Evolutionary conservation across 2,329 filamentous ascomycete species (phyloP).

Genomic region (Scedosporium boydii): DNA sequence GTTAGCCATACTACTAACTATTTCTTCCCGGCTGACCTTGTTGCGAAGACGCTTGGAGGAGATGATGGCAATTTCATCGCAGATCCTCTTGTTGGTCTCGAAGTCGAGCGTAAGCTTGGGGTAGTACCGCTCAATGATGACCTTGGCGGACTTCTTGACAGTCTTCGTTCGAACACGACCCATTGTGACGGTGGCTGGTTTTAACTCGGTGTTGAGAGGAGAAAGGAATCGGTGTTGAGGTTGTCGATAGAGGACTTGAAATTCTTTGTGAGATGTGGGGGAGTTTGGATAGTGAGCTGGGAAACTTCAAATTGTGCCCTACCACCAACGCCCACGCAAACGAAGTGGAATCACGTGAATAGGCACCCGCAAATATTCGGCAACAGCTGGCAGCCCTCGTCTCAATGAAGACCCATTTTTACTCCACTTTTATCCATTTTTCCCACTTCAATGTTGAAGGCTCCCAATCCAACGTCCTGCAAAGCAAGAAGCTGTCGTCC

Average conservation of each 20-base stretch:
- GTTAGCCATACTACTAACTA: not conserved
- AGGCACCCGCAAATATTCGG: no score
- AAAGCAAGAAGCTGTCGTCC: no score
- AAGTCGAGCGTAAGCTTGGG: conserved; percentile 98
- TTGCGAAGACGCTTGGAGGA: conserved; percentile 98
- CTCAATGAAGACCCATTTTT: no score
- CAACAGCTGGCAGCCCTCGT: no score
- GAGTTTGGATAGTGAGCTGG: not conserved
- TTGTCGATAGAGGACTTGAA: not conserved
- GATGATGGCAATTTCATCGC: conserved; percentile 99
- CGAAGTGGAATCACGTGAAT: no score
- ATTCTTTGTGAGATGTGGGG: conserved; percentile 2
- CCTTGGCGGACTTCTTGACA: conserved; percentile 80
- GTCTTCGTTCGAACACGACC: conserved; percentile 64
- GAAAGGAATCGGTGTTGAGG: not conserved
- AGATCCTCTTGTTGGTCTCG: conserved; percentile 99
- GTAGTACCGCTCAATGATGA: conserved; percentile 99
- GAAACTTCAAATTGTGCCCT: conserved; percentile 1
- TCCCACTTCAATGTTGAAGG: no score
- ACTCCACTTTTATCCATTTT: no score
- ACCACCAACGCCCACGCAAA: not conserved
- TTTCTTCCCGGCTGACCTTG: conserved; percentile 58
- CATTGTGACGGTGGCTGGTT: conserved; percentile 49
- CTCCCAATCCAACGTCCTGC: no score
- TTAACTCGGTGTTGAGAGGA: not conserved